These are phyloP conservation scores for Mortierella sp. DNA, from an alignment of 371 early-diverging fungal species.

Conservation along the genomic window DNA sequence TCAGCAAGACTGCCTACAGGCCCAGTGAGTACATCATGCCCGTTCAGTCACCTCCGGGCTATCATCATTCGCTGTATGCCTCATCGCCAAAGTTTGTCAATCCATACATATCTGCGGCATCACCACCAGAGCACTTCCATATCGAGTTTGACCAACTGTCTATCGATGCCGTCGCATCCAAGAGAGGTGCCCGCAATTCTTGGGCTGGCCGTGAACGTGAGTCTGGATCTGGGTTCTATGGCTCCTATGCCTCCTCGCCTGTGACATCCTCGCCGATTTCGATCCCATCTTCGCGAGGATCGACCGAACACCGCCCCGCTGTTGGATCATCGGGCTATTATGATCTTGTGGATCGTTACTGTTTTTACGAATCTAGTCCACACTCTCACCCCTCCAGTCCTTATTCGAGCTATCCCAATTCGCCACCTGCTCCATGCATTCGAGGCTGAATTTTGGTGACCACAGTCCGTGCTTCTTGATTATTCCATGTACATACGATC, in stretches of 20 bases:
- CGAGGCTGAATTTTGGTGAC: slow-evolving; percentile 33
- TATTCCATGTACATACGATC: slow-evolving; percentile 39
- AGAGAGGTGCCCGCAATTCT: slow-evolving; percentile 11
- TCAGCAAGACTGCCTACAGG: slow-evolving; percentile 39
- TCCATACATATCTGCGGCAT: slow-evolving; percentile 29
- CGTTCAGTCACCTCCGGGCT: slow-evolving; percentile 44
- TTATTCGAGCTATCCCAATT: slow-evolving; percentile 57
- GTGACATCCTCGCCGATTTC: slow-evolving; percentile 25
- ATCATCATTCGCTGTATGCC: slow-evolving; percentile 49
- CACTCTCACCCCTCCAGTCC: slow-evolving; percentile 46
- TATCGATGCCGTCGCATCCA: slow-evolving; percentile 16
- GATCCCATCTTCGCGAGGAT: slow-evolving; percentile 17
- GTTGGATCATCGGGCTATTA: slow-evolving; percentile 56
- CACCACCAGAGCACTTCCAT: slow-evolving; percentile 49
- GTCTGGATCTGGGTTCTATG: slow-evolving; percentile 13
- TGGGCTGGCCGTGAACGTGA: slow-evolving; percentile 23
- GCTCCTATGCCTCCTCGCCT: slow-evolving; percentile 13
- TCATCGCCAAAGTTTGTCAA: slow-evolving; percentile 50
- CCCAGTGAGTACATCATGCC: slow-evolving; percentile 52
- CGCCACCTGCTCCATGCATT: slow-evolving; percentile 52
- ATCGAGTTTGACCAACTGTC: slow-evolving; percentile 38
- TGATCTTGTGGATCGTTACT: slow-evolving; percentile 70
- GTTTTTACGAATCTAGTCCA: slow-evolving; percentile 63
- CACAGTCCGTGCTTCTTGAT: neutral
- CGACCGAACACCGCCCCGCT: slow-evolving; percentile 16